Evolutionary conservation across 2,329 filamentous ascomycete genomes (phyloP), one percentile per base, ranked within the genome.

Genomic region (Colletotrichum lini): DNA sequence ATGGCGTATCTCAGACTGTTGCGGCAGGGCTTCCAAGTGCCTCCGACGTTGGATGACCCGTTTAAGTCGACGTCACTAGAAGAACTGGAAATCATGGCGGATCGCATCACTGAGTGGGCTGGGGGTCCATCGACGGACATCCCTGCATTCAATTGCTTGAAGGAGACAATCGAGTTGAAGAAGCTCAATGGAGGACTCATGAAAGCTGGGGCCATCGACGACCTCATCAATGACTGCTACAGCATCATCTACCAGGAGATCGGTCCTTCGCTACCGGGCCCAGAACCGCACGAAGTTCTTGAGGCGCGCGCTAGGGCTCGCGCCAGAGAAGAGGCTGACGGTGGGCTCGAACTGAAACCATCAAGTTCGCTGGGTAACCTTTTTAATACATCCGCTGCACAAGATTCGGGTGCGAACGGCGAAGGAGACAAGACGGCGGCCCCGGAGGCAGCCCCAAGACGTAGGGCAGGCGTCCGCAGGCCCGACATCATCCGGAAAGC

Each of bases 171-270:
- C 12, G 89, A 91, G 72, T 75, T 90, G 52, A 90, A 90, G 78
- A 90, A 90, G 79, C 88, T 98, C 54, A 99, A 99, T 78, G 92
- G 92, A 50, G 93, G 92, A 57, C 86, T 98, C 9, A 96, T 97
- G 89, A 98, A 98, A 81, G 89, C 92, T 0, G 89, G 91, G 0
- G 87, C 92, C 12, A 96, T 98, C 54, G 96, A 99, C 77, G 96
- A 99, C 77, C 87, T 98, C n/a, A 93, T 98, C 74, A 93, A 92
- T 26, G 96, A 99, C 81, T 91, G 93, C 59, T 99, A 98, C 80
- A 93, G 94, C 1, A 87, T 90, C 59, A 85, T 97, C 18, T 96
- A 94, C 78, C 86, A 88, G 21, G 89, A 92, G 40, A 83, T 95
- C 59, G 90, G 90, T 2, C 88, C 88, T 52, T 85, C 84, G 4